Evolutionary conservation across 371 early-diverging fungal species (phyloP), one percentile per base, ranked within the genome.

Genomic region (Paramicrosporidium saccamoebae): DNA sequence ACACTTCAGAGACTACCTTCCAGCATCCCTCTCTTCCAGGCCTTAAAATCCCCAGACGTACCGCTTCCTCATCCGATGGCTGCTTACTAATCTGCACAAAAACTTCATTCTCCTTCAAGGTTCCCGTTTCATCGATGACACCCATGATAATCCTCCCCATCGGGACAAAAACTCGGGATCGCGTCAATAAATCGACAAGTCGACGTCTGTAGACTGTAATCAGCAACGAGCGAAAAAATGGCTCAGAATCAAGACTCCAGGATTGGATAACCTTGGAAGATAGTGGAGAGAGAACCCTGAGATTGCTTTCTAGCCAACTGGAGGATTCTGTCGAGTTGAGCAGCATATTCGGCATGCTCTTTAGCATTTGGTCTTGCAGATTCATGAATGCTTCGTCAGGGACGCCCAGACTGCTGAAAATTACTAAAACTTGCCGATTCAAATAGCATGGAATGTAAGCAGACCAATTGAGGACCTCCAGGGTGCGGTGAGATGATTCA

Each of bases 101-200:
- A 0, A 75, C 48, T 27, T 72, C 51, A 7, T 50, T 42, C 14
- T 62, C 62, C 21, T 57, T 38, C 7, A 81, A 30, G 0, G 42
- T 32, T 0, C 40, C 47, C 1, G 52, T 54, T 32, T 77, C 77
- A 30, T 81, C 82, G 31, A 68, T 29, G 1, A 74, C 58, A 5
- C 82, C 82, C 3, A 72, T 36, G 3, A 77, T 37, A 14, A 45
- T 44, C 2, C 58, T 61, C 1, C 68, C 64, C 3, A 64, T 34
- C 0, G 52, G 52, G 0, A 73, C 55, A 24, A 33, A 41, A 24
- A 81, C 58, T 17, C 58, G 53, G 0, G 67, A 60, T 26, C 58
- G 60, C 26, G 57, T 44, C 27, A 60, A 53, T 3, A 74, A 30
- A 12, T 61, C 59, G 19, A 52, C 55, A 18, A 69, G 35, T 24